Evolutionary conservation across 2,329 filamentous ascomycete genomes (phyloP).

Genomic region (Trichophyton verrucosum): DNA sequence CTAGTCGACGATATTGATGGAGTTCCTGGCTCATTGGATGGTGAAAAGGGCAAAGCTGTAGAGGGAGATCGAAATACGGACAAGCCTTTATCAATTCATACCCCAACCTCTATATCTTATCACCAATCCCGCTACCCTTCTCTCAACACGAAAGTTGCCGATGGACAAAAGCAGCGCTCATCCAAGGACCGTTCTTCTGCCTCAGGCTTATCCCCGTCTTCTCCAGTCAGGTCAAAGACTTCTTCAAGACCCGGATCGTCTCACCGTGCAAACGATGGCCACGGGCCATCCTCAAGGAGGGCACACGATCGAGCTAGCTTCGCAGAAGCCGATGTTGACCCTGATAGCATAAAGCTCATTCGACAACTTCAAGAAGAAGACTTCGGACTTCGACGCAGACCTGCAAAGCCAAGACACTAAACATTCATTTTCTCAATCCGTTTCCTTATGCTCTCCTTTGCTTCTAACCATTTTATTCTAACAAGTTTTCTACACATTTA

Average conservation of each 20-base stretch:
- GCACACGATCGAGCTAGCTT: constrained; percentile 17
- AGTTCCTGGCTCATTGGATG: constrained; percentile 17
- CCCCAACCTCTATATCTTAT: constrained; percentile 31
- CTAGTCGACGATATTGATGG: constrained; percentile 31
- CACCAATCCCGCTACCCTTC: constrained; percentile 35
- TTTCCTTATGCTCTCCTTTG: neutral
- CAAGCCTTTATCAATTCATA: constrained; percentile 17
- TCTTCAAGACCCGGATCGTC: constrained; percentile 27
- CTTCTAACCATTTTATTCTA: neutral
- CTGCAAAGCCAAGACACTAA: neutral
- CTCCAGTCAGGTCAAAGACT: constrained; percentile 21
- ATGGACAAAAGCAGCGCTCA: neutral
- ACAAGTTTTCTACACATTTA: too few species aligned
- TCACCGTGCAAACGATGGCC: constrained; percentile 41
- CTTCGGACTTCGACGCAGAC: constrained; percentile 27
- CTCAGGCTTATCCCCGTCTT: constrained; percentile 9
- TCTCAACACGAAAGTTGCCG: constrained; percentile 11
- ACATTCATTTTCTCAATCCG: neutral
- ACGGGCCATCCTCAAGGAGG: constrained; percentile 15
- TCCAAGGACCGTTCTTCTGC: constrained; percentile 10
- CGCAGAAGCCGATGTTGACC: constrained; percentile 26
- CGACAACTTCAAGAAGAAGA: constrained; percentile 36
- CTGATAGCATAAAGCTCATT: constrained; percentile 33
- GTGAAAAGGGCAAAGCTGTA: constrained; percentile 8
- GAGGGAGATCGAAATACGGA: constrained; percentile 18